phyloP scores from a whole-genome alignment of 2,329 filamentous ascomycete genomes.

The Salinomyces thailandicus region DNA sequence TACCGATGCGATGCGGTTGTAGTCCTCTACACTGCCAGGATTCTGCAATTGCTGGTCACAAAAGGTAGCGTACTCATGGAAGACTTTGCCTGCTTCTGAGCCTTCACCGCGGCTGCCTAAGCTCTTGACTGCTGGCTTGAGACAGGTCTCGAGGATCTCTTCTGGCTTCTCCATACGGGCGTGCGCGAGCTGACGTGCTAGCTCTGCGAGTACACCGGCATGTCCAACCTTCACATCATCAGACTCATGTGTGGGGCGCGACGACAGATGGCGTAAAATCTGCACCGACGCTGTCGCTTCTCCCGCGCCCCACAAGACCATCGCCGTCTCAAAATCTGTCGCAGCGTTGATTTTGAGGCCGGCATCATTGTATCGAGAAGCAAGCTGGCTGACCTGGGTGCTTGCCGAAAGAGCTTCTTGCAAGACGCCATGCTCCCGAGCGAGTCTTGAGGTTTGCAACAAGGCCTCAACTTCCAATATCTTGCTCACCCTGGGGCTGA shows the following conservation, averaged over 20 bases:
- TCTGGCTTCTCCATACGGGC: constrained; percentile 86
- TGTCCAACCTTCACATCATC: constrained; percentile 63
- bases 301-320: constrained; percentile 86
- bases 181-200: constrained; percentile 80
- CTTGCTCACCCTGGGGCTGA: constrained; percentile 54
- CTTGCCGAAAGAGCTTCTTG: constrained; percentile 83
- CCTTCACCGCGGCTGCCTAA: constrained; percentile 59
- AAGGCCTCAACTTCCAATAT: constrained; percentile 68
- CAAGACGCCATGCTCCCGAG: constrained; percentile 66
- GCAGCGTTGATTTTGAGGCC: constrained; percentile 68
- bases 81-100: constrained; percentile 73
- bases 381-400: constrained; percentile 69
- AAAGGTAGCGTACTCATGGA: constrained; percentile 88
- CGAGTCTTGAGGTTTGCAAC: constrained; percentile 62
- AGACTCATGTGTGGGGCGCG: constrained; percentile 49
- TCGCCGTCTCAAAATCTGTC: constrained; percentile 72
- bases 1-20: constrained; percentile 67
- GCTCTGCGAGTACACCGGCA: constrained; percentile 72
- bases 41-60: constrained; percentile 92
- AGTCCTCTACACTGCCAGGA: constrained; percentile 71
- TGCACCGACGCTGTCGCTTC: constrained; percentile 82
- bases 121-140: constrained; percentile 73
- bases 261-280: constrained; percentile 68
- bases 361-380: constrained; percentile 56
- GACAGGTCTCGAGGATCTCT: constrained; percentile 74